These are phyloP conservation scores for Talaromyces sp. DNA, from an alignment of 2,329 filamentous ascomycete genomes.

Conservation along the genomic window DNA sequence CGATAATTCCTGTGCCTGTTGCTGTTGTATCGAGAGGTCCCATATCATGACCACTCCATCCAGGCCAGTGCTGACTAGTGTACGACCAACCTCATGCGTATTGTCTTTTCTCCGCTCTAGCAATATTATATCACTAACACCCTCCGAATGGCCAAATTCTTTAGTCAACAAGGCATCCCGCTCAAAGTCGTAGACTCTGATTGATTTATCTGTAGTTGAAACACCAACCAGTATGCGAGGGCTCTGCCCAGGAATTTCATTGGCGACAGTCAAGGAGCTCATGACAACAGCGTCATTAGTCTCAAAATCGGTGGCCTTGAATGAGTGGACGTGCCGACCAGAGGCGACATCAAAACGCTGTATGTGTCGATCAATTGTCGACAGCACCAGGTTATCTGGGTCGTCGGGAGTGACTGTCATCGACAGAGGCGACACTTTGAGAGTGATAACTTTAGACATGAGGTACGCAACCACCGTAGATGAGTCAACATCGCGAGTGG, in stretches of 20 bases:
- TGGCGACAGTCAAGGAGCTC: conserved; percentile 65
- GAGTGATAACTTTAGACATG: conserved; percentile 69
- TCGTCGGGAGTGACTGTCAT: conserved; percentile 69
- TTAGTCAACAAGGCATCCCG: conserved; percentile 75
- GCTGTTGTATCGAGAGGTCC: conserved; percentile 43
- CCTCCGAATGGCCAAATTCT: conserved; percentile 94
- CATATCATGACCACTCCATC: conserved; percentile 85
- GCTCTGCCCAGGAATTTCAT: conserved; percentile 54
- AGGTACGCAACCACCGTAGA: conserved; percentile 69
- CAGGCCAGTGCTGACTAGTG: conserved; percentile 69
- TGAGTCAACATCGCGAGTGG: conserved; percentile 59
- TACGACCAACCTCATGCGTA: conserved; percentile 46
- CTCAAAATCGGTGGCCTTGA: conserved; percentile 79
- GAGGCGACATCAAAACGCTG: conserved; percentile 61
- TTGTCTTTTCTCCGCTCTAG: conserved; percentile 47
- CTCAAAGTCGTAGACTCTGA: conserved; percentile 79
- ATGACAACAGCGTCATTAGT: conserved; percentile 78
- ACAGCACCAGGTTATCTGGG: conserved; percentile 54
- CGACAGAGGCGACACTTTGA: conserved; percentile 83
- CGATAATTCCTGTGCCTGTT: conserved; percentile 30
- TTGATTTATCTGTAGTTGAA: conserved; percentile 93
- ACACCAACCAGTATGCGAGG: conserved; percentile 74
- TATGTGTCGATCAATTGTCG: conserved; percentile 61
- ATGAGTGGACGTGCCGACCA: conserved; percentile 67
- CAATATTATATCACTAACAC: conserved; percentile 79